phyloP scores from a whole-genome alignment of 495 filamentous ascomycete species.

The Monascus purpureus region DNA sequence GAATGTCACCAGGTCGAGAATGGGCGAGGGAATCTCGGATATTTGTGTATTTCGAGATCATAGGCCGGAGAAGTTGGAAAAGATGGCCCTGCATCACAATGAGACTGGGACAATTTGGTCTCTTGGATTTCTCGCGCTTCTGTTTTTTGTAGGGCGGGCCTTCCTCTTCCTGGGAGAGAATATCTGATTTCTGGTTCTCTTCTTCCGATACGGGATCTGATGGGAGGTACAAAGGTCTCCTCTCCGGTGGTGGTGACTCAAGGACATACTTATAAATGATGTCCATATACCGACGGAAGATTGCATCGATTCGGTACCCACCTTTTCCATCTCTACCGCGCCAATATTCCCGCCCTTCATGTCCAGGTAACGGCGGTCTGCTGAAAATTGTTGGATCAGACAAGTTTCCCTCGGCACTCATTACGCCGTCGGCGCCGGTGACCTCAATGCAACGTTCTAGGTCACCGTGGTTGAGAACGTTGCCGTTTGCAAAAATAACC shows the following conservation, averaged over 20 bases:
- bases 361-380: conserved; percentile 43
- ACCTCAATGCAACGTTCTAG: conserved; percentile 61
- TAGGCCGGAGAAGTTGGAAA: conserved; percentile 77
- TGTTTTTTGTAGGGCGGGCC: conserved; percentile 48
- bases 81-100: conserved; percentile 81
- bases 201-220: conserved; percentile 40
- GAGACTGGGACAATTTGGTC: conserved; percentile 51
- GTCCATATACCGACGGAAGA: conserved; percentile 77
- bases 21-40: conserved; percentile 69
- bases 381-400: conserved; percentile 83
- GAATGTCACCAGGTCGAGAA: conserved; percentile 48
- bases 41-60: conserved; percentile 61
- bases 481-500: conserved; percentile 94
- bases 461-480: conserved; percentile 73
- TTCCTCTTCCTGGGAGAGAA: conserved; percentile 20
- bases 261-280: conserved; percentile 70
- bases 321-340: conserved; percentile 63
- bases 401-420: conserved; percentile 91
- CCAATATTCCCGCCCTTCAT: conserved; percentile 72
- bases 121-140: conserved; percentile 38
- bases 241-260: conserved; percentile 40
- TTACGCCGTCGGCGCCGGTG: conserved; percentile 87
- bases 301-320: conserved; percentile 79
- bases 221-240: conserved; percentile 61
- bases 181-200: conserved; percentile 13